A percentile compares a stretch with the other conserved stretches of the same genome.
Evolutionary conservation across 2,329 filamentous ascomycete species (phyloP).

Genomic region (Phyllosticta capitalensis): DNA sequence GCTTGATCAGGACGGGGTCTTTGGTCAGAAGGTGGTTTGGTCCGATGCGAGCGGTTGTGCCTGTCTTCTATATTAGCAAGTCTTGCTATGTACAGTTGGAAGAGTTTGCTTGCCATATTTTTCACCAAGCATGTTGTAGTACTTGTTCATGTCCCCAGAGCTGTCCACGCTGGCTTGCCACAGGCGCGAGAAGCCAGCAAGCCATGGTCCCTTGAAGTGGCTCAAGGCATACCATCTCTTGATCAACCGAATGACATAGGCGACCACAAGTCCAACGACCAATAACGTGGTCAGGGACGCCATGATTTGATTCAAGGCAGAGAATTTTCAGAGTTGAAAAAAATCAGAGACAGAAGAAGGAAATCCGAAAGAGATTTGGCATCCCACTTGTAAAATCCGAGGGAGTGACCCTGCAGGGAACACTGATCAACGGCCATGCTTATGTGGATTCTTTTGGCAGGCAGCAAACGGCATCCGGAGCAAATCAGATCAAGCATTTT

Average conservation of each 20-base stretch:
- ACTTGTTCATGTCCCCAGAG: conserved; percentile 29
- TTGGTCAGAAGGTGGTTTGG: conserved; percentile 42
- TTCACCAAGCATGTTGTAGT: conserved; percentile 27
- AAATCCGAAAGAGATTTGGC: not conserved
- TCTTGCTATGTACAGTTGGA: not conserved
- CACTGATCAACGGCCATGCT: not conserved
- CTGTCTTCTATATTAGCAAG: not conserved
- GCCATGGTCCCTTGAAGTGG: conserved; percentile 30
- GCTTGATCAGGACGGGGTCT: conserved; percentile 37
- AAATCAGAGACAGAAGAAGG: not conserved
- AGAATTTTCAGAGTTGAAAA: not conserved
- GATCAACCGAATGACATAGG: conserved; percentile 18
- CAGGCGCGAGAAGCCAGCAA: conserved; percentile 27
- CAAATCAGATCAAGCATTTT: not conserved
- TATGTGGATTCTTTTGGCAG: not conserved
- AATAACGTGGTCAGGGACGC: not conserved
- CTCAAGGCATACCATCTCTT: conserved; percentile 23
- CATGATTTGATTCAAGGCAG: not conserved
- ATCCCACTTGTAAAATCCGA: not conserved
- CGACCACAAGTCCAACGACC: conserved; percentile 13
- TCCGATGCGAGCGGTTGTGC: conserved; percentile 29
- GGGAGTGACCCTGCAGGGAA: not conserved
- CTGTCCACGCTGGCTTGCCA: conserved; percentile 28
- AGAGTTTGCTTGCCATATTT: conserved; percentile 25
- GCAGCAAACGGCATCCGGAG: not conserved